Evolutionary conservation across 345 rosid genomes (phyloP), one percentile per base, ranked within the genome.

Genomic region (Gossypium rotundifolium): DNA sequence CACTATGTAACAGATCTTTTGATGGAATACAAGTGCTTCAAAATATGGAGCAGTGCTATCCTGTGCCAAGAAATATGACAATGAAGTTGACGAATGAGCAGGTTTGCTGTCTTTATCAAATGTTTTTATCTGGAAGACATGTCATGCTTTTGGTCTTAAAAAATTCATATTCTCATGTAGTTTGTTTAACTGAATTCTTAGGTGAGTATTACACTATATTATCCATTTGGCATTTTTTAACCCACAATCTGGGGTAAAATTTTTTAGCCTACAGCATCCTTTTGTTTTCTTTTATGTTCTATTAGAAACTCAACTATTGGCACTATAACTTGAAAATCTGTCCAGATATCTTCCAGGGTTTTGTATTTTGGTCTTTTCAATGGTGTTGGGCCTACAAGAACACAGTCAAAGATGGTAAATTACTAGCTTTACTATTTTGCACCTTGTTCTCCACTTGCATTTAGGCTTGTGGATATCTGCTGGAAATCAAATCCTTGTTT

Each of bases 311-410:
- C 65, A 22, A 72, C 5, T 12, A 0, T 44, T 57, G 49, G 18
- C 42, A 44, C 7, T 40, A 3, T 45, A 72, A 59, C 75, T 23
- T 22, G 48, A 45, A 44, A 57, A 18, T 13, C 17, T 79, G 11
- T 78, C 77, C 87, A 94, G 98, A 87, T 92, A 83, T 82, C 93
- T 73, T 85, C 97, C 9, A 95, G 98, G 78, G 90, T 85, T 75
- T 91, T 91, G 91, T 94, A 91, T 78, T 81, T 92, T 67, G 98
- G 98, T 74, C 90, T 92, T 80, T 94, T 94, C 77, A 94, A 94
- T 29, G 98, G 98, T 51, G 77, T 91, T 79, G 98, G 98, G 61
- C 85, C 88, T 79, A 81, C 86, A 45, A 91, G 93, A 80, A 84
- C 98, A 49, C 98, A 91, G 63, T 91, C 90, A 63, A 92, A 92